These are phyloP conservation scores for Tilletia indica DNA, from an alignment of 1,284 basidiomycete species.

Conservation along the genomic window DNA sequence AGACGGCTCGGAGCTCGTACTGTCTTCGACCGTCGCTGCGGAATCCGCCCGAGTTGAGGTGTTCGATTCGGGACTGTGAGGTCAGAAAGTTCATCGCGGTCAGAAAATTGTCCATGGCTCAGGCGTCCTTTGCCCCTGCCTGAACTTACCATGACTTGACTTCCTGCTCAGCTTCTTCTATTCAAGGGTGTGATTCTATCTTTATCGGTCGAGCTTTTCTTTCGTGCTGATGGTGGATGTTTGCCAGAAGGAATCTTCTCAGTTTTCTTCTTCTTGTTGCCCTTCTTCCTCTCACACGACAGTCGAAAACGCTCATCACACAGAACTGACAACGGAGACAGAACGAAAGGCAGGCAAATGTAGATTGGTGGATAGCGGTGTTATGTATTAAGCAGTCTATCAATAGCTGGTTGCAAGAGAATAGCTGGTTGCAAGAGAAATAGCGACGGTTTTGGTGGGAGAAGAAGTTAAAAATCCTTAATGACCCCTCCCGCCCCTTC, in stretches of 20 bases:
- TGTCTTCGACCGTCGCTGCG: conserved; percentile 88
- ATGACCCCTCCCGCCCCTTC: not conserved
- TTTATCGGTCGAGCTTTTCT: too few species aligned
- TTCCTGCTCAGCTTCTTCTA: too few species aligned
- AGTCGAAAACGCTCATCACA: too few species aligned
- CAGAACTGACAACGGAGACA: too few species aligned
- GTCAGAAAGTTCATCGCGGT: too few species aligned
- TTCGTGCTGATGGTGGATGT: too few species aligned
- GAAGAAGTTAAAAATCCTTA: not conserved
- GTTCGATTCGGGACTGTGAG: conserved; percentile 70
- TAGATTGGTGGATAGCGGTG: not conserved
- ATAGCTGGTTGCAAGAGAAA: not conserved
- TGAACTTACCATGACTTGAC: not conserved
- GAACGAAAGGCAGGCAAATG: too few species aligned
- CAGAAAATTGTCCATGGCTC: not conserved
- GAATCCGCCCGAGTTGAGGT: conserved; percentile 75
- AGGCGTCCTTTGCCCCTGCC: not conserved
- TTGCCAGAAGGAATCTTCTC: too few species aligned
- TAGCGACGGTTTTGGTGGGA: not conserved
- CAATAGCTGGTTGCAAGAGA: not conserved
- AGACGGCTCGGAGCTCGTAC: conserved; percentile 80
- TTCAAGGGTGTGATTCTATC: too few species aligned
- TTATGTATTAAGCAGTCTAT: too few species aligned
- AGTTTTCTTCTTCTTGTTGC: too few species aligned
- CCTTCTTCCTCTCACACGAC: too few species aligned